phyloP scores from a whole-genome alignment of 805 yeast species.

The Allodekkera sacchari region DNA sequence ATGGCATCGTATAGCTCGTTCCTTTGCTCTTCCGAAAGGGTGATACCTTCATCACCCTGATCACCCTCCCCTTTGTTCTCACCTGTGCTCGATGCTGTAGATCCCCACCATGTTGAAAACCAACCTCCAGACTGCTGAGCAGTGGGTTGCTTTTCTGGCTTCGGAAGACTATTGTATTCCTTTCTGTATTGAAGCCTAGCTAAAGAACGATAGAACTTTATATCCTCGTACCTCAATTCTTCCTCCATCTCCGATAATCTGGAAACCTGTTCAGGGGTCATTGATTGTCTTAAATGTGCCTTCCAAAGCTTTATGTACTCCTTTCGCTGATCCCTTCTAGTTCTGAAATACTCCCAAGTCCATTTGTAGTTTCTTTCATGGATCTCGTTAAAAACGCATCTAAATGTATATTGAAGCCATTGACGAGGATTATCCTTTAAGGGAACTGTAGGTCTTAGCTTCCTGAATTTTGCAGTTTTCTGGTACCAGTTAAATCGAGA shows the following conservation, averaged over 20 bases:
- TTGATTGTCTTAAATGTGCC: constrained; percentile 33
- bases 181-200: constrained; percentile 61
- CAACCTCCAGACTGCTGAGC: constrained; percentile 38
- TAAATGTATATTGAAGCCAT: constrained; percentile 80
- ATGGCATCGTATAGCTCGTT: constrained; percentile 89
- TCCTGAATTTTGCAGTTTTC: constrained; percentile 68
- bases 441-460: constrained; percentile 52
- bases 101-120: constrained; percentile 66
- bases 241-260: constrained; percentile 48
- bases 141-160: constrained; percentile 5
- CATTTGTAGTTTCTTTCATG: constrained; percentile 74
- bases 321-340: constrained; percentile 64
- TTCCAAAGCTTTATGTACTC: constrained; percentile 65
- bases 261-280: constrained; percentile 22
- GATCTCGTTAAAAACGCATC: constrained; percentile 68
- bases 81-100: constrained; percentile 7
- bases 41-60: constrained; percentile 25
- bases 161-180: constrained; percentile 27
- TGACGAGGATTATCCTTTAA: constrained; percentile 56
- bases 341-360: constrained; percentile 80
- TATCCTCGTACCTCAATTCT: constrained; percentile 63
- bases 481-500: constrained; percentile 73
- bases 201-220: constrained; percentile 75
- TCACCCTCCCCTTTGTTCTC: constrained; percentile 7
- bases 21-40: constrained; percentile 77